A percentile compares a stretch with the other conserved stretches of the same genome.
Evolutionary conservation across 1,284 basidiomycete genomes (phyloP).

Genomic region (Coriolopsis trogii): DNA sequence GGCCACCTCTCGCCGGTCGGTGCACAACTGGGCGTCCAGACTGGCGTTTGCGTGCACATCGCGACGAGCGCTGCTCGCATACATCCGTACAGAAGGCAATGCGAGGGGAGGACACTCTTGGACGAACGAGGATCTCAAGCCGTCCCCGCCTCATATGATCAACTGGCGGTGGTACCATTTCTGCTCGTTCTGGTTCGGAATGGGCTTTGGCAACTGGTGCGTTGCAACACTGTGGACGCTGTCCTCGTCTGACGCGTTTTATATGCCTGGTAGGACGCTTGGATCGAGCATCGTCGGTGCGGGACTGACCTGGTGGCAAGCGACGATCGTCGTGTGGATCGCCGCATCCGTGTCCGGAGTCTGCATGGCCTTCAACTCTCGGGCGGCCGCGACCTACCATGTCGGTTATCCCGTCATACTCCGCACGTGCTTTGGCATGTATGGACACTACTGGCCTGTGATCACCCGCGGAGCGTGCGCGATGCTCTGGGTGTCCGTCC

Average conservation of each 20-base stretch:
- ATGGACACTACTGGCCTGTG: conserved; percentile 44
- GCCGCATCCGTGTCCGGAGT: conserved; percentile 31
- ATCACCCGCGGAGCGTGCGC: conserved; percentile 46
- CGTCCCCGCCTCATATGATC: conserved; percentile 26
- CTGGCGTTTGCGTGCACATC: no score
- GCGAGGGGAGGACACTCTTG: conserved; percentile 21
- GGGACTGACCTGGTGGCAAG: conserved; percentile 38
- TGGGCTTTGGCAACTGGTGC: conserved; percentile 31
- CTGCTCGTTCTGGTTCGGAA: conserved; percentile 30
- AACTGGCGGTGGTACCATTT: conserved; percentile 31
- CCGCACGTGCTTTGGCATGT: conserved; percentile 48
- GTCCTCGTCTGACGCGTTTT: background rate
- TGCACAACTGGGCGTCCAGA: no score
- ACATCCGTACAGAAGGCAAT: conserved; percentile 27
- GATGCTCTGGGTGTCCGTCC: conserved; percentile 45
- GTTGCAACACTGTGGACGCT: background rate
- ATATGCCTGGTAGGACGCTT: conserved; percentile 19
- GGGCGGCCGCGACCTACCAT: conserved; percentile 46
- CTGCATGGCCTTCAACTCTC: conserved; percentile 38
- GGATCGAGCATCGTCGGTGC: conserved; percentile 32
- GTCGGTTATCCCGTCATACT: conserved; percentile 50
- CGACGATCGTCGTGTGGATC: conserved; percentile 35
- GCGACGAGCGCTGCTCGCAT: no score
- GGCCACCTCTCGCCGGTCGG: no score
- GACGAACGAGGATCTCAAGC: conserved; percentile 29